Conservation (phyloP, 2,329 filamentous ascomycete genomes). For the Fusarium succisae region DNA sequence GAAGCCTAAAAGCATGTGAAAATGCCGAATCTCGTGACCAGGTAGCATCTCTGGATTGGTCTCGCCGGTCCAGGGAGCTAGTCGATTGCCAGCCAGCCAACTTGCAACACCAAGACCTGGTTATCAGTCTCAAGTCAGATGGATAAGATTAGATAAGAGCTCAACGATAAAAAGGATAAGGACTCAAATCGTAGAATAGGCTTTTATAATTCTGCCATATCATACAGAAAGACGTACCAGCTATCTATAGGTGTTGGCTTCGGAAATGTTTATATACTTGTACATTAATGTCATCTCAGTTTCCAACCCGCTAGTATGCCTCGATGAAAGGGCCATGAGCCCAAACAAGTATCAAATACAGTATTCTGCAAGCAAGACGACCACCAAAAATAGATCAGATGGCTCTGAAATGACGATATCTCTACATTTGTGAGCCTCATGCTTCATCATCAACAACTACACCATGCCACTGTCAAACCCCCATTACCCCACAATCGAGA, state of each 20-base stretch:
- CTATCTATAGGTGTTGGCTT: rapidly evolving
- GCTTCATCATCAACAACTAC: background rate
- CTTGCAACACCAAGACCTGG: background rate
- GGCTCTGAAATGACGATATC: rapidly evolving
- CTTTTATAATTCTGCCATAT: rapidly evolving
- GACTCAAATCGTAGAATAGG: too few relatives aligned
- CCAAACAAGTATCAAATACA: background rate
- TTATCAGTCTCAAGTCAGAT: background rate
- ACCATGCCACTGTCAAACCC: background rate
- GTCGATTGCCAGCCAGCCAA: background rate
- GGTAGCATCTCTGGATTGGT: background rate
- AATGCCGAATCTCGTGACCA: background rate
- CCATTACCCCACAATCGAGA: background rate
- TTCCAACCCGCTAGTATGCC: background rate
- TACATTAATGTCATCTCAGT: too few relatives aligned
- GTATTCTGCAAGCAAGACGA: background rate
- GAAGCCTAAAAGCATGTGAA: background rate
- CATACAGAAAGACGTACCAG: background rate
- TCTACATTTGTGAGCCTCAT: background rate
- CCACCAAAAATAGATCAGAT: background rate
- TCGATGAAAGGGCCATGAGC: background rate
- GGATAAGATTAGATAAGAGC: background rate
- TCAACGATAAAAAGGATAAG: background rate
- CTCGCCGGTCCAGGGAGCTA: background rate
- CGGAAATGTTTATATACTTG: rapidly evolving